These are phyloP conservation scores for Hanseniaspora singularis DNA, from an alignment of 805 yeast species.

Conservation along the genomic window DNA sequence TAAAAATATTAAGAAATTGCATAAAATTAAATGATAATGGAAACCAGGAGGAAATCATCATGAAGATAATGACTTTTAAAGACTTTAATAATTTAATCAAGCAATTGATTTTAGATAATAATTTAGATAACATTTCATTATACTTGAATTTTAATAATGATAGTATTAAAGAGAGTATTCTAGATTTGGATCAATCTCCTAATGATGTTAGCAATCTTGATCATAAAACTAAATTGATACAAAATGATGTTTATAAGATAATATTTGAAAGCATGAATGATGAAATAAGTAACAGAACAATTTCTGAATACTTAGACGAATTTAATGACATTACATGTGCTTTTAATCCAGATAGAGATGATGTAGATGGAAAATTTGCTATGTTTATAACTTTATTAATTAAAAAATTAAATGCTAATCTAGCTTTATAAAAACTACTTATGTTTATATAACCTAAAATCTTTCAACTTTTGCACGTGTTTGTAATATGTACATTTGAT, in stretches of 20 bases:
- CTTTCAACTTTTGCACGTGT: no score
- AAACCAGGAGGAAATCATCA: neutral
- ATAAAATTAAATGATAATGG: conserved; percentile 3
- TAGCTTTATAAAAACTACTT: no score
- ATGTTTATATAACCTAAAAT: no score
- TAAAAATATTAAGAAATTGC: neutral
- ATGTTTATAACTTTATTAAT: conserved; percentile 9
- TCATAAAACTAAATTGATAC: neutral
- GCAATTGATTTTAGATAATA: conserved; percentile 4
- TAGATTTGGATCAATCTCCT: neutral
- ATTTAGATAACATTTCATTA: conserved; percentile 6
- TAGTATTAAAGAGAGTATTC: neutral
- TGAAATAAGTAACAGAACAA: neutral
- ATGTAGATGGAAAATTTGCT: conserved; percentile 10
- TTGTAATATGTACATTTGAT: no score
- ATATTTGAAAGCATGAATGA: neutral
- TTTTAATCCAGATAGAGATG: neutral
- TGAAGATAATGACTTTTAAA: conserved; percentile 2
- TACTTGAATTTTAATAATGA: conserved; percentile 6
- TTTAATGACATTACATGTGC: neutral
- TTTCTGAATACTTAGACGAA: conserved; percentile 5
- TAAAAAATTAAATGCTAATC: neutral
- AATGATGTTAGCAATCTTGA: neutral
- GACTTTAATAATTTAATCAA: conserved; percentile 3
- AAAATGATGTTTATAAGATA: neutral